Base-by-base conservation (phyloP, 2,329 filamentous ascomycete species). In the Colletotrichum noveboracense region DNA sequence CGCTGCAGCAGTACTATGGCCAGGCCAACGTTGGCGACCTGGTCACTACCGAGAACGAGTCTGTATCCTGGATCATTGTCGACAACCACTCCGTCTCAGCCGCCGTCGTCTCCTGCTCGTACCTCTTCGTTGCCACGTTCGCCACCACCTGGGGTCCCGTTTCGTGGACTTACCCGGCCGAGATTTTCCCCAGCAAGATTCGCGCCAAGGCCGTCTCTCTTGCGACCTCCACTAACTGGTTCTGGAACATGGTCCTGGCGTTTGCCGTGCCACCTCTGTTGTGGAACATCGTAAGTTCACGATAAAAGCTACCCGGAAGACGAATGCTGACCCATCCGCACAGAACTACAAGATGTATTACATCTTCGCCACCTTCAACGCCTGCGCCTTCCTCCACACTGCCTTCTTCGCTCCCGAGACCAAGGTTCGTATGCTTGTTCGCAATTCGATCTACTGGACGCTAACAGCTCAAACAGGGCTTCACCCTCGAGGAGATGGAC, bases 401-500 rank as follows among this genome's bases (percentile, higher is more conserved):
- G 91, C 91, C 82, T 87, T 96, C 77, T 81, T 86, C 26, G 86
- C 86, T 2, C 93, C 93, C 0, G 88, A 95, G 84, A 95, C 94
- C 0, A 91, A 92, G 77, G 67, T 76, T 21, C 16, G 18, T 52
- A 48, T 48, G 5, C 9, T 21, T 16, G 0, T 48, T 6, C 10
- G 38, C 38, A 0, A 1, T 32, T 36, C 8, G 38, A 28, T 28
- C 10, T 9, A 26, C 14, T 18, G 5, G 62, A 58, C 7, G 13
- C 43, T 69, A 58, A 67, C 16, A 1, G 10, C 5, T 10, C 2
- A 10, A 38, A 3, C 38, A 78, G 52, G 93, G 93, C 14, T 94
- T 92, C 84, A 94, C 93, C 0, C 90, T 96, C 2, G 94, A 96
- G 81, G 94, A 96, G 81, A 93, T 95, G 83, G 93, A 94, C 78